Evolutionary conservation across 352 stramenopile genomes (phyloP), one percentile per base, ranked within the genome.

Genomic region (Phytopythium boreale): DNA sequence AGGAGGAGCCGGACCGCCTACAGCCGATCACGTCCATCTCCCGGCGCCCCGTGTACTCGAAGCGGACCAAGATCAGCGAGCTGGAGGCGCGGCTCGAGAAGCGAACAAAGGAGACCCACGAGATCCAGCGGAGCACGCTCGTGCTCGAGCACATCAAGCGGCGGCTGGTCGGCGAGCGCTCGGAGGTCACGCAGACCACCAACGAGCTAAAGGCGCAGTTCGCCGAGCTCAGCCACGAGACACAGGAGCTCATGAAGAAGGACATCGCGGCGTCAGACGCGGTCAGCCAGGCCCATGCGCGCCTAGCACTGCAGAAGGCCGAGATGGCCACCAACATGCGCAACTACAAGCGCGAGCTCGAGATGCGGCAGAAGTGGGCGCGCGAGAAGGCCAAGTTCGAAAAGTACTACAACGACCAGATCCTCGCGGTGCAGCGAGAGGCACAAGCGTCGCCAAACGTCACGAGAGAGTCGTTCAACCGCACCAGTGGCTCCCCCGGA

Each of bases 141-240:
- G 81, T 92, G 36, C 76, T 90, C 2, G 87, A 95, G 39, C 87
- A 95, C 41, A 93, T 93, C 61, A 90, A 90, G 66, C 86, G 89
- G 63, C 76, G 87, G 1, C 58, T 93, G 26, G 50, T 88, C 52
- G 72, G 64, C 26, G 86, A 92, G 60, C 80, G 81, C 2, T 44
- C 79, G 4, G 77, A 87, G 19, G 50, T 88, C 10, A 63, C 64
- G 9, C 78, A 85, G 56, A 57, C 74, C 20, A 91, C 80, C 3
- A 88, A 90, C 56, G 67, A 90, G 37, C 69, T 93, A 22, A 95
- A 92, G 56, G 41, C 68, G 19, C 68, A 76, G 19, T 90, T 86
- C 46, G 58, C 72, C 7, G 84, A 92, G 14, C 70, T 90, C 17
- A 78, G 69, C 10, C 80, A 93, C 34, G 64, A 86, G 52, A 89